Evolutionary conservation across 1,284 basidiomycete species (phyloP).

Genomic region (Coriolopsis trogii): DNA sequence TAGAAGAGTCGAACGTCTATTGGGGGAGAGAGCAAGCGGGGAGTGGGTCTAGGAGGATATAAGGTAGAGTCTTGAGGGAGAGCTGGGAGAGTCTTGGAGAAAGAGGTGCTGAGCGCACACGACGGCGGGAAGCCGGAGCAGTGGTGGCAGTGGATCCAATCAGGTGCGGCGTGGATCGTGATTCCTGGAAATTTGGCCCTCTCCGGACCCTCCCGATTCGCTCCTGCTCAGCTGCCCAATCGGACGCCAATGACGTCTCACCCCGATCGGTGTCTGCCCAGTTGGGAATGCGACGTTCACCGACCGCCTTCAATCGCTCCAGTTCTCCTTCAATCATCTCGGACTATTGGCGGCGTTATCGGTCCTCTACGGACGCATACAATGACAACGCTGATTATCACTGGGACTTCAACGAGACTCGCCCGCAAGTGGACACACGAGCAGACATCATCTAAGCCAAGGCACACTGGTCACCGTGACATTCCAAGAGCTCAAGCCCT

Average conservation of each 20-base stretch:
- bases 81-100: neutral
- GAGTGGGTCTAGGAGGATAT: slow-evolving; percentile 15
- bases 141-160: slow-evolving; percentile 16
- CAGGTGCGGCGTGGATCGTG: slow-evolving; percentile 21
- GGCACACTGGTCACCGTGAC: too few relatives aligned
- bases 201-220: slow-evolving; percentile 9
- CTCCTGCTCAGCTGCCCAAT: neutral
- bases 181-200: slow-evolving; percentile 14
- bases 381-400: too few relatives aligned
- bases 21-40: neutral
- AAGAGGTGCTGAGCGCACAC: slow-evolving; percentile 20
- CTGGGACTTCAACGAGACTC: too few relatives aligned
- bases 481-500: too few relatives aligned
- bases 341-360: too few relatives aligned
- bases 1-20: neutral
- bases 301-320: too few relatives aligned
- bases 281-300: neutral
- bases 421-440: too few relatives aligned
- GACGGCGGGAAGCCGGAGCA: slow-evolving; percentile 13
- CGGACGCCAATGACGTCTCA: slow-evolving; percentile 1
- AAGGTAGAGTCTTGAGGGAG: slow-evolving; percentile 14
- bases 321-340: too few relatives aligned
- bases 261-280: neutral
- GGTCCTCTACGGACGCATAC: too few relatives aligned
- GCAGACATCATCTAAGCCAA: too few relatives aligned